A percentile compares a stretch with the other conserved stretches of the same genome.
phyloP scores from a whole-genome alignment of 2,329 filamentous ascomycete species.

The Microcyclospora tardicrescens region DNA sequence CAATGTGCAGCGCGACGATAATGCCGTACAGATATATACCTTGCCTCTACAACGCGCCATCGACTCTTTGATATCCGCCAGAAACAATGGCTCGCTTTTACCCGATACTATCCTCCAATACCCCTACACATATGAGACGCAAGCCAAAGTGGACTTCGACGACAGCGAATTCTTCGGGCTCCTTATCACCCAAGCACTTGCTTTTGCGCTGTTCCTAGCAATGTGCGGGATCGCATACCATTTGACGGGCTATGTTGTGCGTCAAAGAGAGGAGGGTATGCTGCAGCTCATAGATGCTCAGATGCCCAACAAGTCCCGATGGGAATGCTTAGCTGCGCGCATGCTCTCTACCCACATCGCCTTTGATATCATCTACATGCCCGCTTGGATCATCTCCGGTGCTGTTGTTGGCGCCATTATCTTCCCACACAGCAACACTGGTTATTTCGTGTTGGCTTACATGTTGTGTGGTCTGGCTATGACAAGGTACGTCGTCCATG shows the following conservation, averaged over 20 bases:
- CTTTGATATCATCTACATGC: conserved; percentile 64
- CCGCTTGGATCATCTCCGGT: conserved; percentile 66
- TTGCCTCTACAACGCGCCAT: conserved; percentile 69
- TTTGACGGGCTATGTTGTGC: conserved; percentile 68
- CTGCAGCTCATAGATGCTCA: conserved; percentile 78
- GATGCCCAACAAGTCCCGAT: conserved; percentile 60
- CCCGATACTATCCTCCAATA: conserved; percentile 42
- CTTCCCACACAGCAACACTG: conserved; percentile 29
- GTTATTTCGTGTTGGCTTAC: conserved; percentile 44
- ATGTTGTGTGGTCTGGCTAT: conserved; percentile 60
- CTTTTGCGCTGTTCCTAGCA: conserved; percentile 61
- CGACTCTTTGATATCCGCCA: conserved; percentile 53
- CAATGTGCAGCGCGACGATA: conserved; percentile 49
- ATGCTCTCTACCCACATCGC: conserved; percentile 65
- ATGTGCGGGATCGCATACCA: conserved; percentile 75
- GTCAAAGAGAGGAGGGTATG: conserved; percentile 77
- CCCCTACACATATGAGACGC: conserved; percentile 58
- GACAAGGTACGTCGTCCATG: conserved; percentile 39
- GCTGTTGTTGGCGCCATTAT: conserved; percentile 51
- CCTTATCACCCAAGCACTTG: conserved; percentile 64
- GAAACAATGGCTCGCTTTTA: conserved; percentile 36
- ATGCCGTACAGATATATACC: conserved; percentile 62
- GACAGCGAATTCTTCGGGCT: conserved; percentile 60
- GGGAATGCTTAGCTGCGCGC: conserved; percentile 62
- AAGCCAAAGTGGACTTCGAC: conserved; percentile 48